These are phyloP conservation scores for Dictyostelium capitatum DNA, from an alignment of 78 protist species.

Conservation along the genomic window DNA sequence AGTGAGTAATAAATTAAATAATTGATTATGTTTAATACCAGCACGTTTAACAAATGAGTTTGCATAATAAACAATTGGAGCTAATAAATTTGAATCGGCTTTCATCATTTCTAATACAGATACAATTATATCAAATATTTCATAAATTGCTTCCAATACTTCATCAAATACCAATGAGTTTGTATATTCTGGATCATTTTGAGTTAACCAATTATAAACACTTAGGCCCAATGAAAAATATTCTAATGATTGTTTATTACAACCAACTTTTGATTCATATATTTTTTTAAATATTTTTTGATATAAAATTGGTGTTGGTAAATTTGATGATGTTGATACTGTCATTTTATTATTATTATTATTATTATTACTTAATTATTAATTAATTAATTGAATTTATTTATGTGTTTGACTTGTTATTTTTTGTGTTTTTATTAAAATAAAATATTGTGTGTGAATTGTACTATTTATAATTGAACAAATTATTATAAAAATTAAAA, in stretches of 20 bases:
- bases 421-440: no score
- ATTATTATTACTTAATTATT: no score
- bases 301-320: not conserved
- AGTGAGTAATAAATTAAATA: slow-evolving; percentile 53
- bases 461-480: no score
- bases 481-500: no score
- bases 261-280: not conserved
- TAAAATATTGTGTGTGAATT: no score
- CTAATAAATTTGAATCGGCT: not conserved
- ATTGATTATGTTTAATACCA: slow-evolving; percentile 77
- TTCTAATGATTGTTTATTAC: slow-evolving; percentile 45
- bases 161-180: slow-evolving; percentile 16
- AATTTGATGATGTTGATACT: not conserved
- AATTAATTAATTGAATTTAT: no score
- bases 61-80: slow-evolving; percentile 66
- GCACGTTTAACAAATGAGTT: slow-evolving; percentile 54
- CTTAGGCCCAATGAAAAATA: slow-evolving; percentile 48
- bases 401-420: no score
- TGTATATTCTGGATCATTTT: slow-evolving; percentile 55
- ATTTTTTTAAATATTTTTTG: slow-evolving; percentile 63
- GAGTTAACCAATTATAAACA: slow-evolving; percentile 69
- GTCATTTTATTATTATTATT: not conserved
- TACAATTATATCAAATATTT: slow-evolving; percentile 64
- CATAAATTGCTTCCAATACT: slow-evolving; percentile 64
- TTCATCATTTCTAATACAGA: slow-evolving; percentile 61